These are phyloP conservation scores for Mucor circinelloides DNA, from an alignment of 371 early-diverging fungal genomes.

Conservation along the genomic window DNA sequence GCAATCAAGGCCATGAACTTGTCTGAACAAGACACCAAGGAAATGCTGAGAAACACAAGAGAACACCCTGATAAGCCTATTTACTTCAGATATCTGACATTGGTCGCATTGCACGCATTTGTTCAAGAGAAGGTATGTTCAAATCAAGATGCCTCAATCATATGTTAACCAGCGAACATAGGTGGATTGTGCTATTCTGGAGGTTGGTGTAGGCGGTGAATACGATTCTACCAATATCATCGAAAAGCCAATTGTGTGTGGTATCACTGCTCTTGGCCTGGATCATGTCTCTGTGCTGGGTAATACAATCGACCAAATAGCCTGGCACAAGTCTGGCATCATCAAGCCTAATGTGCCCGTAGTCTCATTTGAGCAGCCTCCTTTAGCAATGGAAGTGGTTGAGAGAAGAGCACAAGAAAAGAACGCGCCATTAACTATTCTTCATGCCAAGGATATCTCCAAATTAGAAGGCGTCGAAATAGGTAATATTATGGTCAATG, in stretches of 20 bases:
- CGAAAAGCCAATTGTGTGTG: slow-evolving; percentile 72
- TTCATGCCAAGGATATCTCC: slow-evolving; percentile 19
- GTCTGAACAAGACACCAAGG: slow-evolving; percentile 21
- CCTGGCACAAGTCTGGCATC: slow-evolving; percentile 95
- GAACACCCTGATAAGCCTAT: slow-evolving; percentile 71
- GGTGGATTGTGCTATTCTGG: slow-evolving; percentile 80
- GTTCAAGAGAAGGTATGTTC: slow-evolving; percentile 66
- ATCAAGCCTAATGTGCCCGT: slow-evolving; percentile 78
- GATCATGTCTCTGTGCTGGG: slow-evolving; percentile 82
- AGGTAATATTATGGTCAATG: background rate
- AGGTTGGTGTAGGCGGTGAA: slow-evolving; percentile 87
- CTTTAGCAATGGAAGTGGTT: slow-evolving; percentile 73
- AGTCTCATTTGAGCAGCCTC: slow-evolving; percentile 71
- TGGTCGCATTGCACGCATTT: slow-evolving; percentile 89
- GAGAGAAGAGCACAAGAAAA: slow-evolving; percentile 70
- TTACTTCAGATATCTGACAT: slow-evolving; percentile 90
- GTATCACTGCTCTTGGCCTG: slow-evolving; percentile 80
- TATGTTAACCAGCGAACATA: slow-evolving; percentile 17
- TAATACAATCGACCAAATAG: slow-evolving; percentile 78
- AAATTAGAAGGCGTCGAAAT: slow-evolving; percentile 22
- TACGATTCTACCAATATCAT: slow-evolving; percentile 87
- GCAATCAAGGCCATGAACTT: slow-evolving; percentile 29
- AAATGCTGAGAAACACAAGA: slow-evolving; percentile 38
- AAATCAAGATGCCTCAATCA: background rate
- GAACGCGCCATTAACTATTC: slow-evolving; percentile 31